Percentiles rank a stretch among this genome's conserved stretches.
phyloP scores from a whole-genome alignment of 177 flowering plant species.

The Vitis hybrid region DNA sequence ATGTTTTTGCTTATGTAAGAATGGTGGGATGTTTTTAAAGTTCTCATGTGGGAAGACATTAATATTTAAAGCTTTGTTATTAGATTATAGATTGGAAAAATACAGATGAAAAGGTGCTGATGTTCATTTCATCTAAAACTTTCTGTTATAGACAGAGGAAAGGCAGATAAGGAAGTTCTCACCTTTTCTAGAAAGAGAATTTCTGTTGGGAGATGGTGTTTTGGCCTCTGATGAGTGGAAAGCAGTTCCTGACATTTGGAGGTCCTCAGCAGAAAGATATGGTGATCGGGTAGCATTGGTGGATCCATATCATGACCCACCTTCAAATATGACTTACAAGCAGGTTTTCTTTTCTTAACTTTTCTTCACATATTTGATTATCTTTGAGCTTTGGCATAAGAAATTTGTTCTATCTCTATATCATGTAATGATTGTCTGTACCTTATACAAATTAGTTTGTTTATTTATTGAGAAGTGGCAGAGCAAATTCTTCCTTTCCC shows the following conservation, averaged over 20 bases:
- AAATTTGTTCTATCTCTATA: no score
- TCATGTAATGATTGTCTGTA: no score
- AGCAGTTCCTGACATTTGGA: constrained; percentile 67
- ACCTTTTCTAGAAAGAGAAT: constrained; percentile 48
- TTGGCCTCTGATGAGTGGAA: constrained; percentile 41
- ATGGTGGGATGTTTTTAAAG: no score
- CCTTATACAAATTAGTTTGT: no score
- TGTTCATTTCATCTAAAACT: neutral
- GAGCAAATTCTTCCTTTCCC: no score
- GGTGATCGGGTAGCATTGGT: constrained; percentile 20
- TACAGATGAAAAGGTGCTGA: no score
- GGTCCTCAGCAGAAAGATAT: constrained; percentile 46
- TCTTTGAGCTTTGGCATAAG: no score
- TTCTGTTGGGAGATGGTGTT: constrained; percentile 22
- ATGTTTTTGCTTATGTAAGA: no score
- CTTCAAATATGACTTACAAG: constrained; percentile 50
- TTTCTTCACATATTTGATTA: neutral
- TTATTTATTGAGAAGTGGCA: no score
- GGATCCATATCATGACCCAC: constrained; percentile 63
- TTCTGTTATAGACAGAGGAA: constrained; percentile 29
- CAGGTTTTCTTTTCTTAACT: constrained; percentile 19
- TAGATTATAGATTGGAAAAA: neutral
- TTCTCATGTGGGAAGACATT: no score
- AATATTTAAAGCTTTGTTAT: neutral
- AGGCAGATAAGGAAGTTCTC: constrained; percentile 41